Evolutionary conservation across 257 asterid species (phyloP), one percentile per base, ranked within the genome.

Genomic region (Datura wrightii): DNA sequence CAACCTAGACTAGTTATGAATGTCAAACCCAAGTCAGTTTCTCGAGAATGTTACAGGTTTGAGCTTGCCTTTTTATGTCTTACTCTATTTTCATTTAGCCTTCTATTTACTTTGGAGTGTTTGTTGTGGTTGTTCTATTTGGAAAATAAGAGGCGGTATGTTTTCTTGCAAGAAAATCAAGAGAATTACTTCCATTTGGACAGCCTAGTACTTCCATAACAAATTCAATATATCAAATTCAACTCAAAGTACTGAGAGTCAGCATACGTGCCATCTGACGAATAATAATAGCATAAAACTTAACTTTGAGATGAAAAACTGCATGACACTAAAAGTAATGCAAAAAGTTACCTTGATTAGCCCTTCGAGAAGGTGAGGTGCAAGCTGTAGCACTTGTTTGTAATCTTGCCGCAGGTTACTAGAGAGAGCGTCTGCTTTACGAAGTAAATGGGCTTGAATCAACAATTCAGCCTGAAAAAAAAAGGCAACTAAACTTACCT

Each of bases 291-390:
- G 46, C 82, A 48, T 31, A 46, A 50, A 76, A 76, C 82, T 48
- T 24, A 48, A 50, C 46, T 2, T 2, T 46, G 44, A 44, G 59
- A 82, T 42, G 44, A 48, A 3, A 82, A 65, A 55, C 63, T 60
- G 59, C 42, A 37, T 65, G 79, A 48, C 31, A 48, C 18, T 52
- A 63, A 31, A 76, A 52, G 82, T 52, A 42, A 48, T 6, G 14
- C 83, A 59, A 46, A 11, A 48, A 36, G n/a, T 59, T 67, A 96
- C 99, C 98, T 93, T 92, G 69, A 93, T 74, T 44, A 96, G 93
- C 90, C 94, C 99, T 87, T 94, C 98, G 24, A 96, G 93, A 74
- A 96, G 97, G 82, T 92, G 92, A 85, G 99, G 99, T 2, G 96
- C 78, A 76, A 92, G 60, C 88, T 91, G 97, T 37, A 96, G 92